Percentiles rank a stretch among this genome's conserved stretches.
These are phyloP conservation scores for Calonectria pseudoreteaudii DNA, from an alignment of 2,329 filamentous ascomycete species.

Conservation along the genomic window DNA sequence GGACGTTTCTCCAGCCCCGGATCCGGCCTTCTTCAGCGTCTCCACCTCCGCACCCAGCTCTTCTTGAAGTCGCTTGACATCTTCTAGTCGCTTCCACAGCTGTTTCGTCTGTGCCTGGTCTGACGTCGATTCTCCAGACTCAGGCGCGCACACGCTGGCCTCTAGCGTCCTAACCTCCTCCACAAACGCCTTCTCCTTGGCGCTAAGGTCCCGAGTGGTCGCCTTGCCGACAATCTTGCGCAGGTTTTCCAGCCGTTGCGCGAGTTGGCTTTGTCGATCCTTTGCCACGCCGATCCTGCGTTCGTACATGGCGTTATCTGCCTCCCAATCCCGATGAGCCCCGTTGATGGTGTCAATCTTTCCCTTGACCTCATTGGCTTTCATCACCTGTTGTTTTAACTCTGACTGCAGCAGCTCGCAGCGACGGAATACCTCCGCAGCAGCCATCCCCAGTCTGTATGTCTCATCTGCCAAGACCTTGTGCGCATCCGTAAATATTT, in stretches of 20 bases:
- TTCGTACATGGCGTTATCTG: slow-evolving; percentile 68
- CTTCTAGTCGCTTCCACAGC: slow-evolving; percentile 67
- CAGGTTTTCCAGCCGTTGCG: slow-evolving; percentile 70
- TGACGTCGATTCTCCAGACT: slow-evolving; percentile 44
- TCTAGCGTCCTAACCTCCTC: slow-evolving; percentile 68
- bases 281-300: slow-evolving; percentile 66
- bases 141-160: slow-evolving; percentile 55
- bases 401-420: slow-evolving; percentile 77
- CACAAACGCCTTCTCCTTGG: slow-evolving; percentile 59
- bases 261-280: slow-evolving; percentile 67
- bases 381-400: slow-evolving; percentile 74
- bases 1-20: slow-evolving; percentile 38
- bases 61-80: slow-evolving; percentile 65
- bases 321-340: slow-evolving; percentile 59
- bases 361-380: slow-evolving; percentile 73
- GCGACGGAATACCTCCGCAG: slow-evolving; percentile 78
- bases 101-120: slow-evolving; percentile 58
- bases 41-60: slow-evolving; percentile 65
- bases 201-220: slow-evolving; percentile 56
- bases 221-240: slow-evolving; percentile 57
- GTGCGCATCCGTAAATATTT: slow-evolving; percentile 79
- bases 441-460: slow-evolving; percentile 74
- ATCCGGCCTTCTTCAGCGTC: slow-evolving; percentile 51
- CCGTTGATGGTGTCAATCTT: slow-evolving; percentile 74
- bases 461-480: slow-evolving; percentile 78